phyloP scores from a whole-genome alignment of 257 asterid genomes.

The Phtheirospermum japonicum region DNA sequence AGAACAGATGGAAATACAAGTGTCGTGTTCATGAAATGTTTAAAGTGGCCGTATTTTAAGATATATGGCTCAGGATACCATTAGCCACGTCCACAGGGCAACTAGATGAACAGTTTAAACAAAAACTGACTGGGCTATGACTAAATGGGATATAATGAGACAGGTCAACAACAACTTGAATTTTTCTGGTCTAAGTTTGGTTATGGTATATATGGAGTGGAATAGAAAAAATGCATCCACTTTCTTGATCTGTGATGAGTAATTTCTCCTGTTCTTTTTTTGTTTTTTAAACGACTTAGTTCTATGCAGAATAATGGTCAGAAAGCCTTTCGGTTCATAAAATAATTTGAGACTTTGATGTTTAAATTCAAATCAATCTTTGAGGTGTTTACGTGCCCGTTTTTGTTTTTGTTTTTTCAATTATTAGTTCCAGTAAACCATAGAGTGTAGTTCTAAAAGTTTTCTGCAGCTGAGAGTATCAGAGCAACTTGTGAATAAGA shows the following conservation, averaged over 20 bases:
- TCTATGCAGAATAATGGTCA: not conserved
- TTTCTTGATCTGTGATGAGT: not conserved
- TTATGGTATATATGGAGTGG: not conserved
- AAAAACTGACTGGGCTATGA: not conserved
- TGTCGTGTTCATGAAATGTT: not conserved
- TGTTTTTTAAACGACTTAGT: not conserved
- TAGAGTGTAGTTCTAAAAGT: constrained; percentile 20
- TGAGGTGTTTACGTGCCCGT: constrained; percentile 2
- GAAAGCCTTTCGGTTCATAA: not conserved
- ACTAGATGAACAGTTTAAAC: not conserved
- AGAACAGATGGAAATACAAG: not conserved
- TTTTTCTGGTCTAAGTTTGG: not conserved
- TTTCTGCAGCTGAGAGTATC: constrained; percentile 22
- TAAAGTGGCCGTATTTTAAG: not conserved
- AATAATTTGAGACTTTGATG: constrained; percentile 9
- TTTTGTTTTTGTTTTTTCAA: not conserved
- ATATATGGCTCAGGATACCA: not conserved
- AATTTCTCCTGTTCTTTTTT: not conserved
- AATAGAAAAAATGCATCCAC: too few species aligned
- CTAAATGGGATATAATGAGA: not conserved
- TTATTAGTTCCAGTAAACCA: not conserved
- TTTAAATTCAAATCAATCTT: constrained; percentile 11
- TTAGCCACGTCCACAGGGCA: not conserved
- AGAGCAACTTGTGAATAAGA: constrained; percentile 15
- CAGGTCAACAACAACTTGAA: not conserved